Evolutionary conservation across 371 early-diverging fungal genomes (phyloP).

Genomic region (Apophysomyces variabilis): DNA sequence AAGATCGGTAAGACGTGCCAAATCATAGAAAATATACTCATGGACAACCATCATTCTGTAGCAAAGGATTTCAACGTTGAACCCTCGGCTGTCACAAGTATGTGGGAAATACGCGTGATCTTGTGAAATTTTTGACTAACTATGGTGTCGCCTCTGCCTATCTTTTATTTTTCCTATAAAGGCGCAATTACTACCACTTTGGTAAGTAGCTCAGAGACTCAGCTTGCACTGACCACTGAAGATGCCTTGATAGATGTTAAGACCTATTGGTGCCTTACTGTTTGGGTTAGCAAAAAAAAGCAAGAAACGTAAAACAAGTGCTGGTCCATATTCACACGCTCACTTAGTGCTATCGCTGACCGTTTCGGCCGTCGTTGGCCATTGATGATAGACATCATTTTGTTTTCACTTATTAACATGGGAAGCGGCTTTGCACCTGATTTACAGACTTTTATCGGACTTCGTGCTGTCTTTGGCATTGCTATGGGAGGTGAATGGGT

Average conservation of each 20-base stretch:
- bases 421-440: constrained; percentile 66
- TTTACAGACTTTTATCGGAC: constrained; percentile 43
- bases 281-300: constrained; percentile 50
- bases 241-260: constrained; percentile 42
- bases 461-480: constrained; percentile 72
- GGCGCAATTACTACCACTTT: constrained; percentile 42
- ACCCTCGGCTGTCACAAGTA: constrained; percentile 56
- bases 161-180: constrained; percentile 15
- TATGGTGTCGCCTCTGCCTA: not conserved
- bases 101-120: constrained; percentile 11
- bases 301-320: not conserved
- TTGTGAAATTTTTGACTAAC: constrained; percentile 3
- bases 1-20: constrained; percentile 26
- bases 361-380: constrained; percentile 68
- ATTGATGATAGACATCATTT: constrained; percentile 63
- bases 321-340: not conserved
- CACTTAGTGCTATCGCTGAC: constrained; percentile 58
- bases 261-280: constrained; percentile 69
- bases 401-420: constrained; percentile 64
- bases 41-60: constrained; percentile 19
- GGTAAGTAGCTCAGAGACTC: constrained; percentile 16
- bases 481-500: constrained; percentile 78
- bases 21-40: not conserved
- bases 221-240: not conserved
- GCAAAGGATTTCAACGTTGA: constrained; percentile 55